Percentiles rank a stretch among this genome's conserved stretches.
Evolutionary conservation across 1,139 yeast species (phyloP).

Genomic region (Sugiyamaella castrensis): DNA sequence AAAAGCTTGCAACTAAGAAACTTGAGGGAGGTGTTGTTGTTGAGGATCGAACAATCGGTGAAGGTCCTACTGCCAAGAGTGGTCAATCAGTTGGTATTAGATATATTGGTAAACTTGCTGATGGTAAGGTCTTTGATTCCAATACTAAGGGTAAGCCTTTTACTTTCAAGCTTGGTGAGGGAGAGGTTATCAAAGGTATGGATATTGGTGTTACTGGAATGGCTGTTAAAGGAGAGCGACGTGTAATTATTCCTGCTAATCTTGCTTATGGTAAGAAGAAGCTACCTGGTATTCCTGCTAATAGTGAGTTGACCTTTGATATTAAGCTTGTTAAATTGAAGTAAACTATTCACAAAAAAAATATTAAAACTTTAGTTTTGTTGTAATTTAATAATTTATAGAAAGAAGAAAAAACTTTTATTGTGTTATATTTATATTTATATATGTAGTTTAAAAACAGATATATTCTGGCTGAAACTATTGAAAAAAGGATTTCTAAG

Average conservation of each 20-base stretch:
- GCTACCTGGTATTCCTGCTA: constrained; percentile 95
- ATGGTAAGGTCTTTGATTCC: constrained; percentile 95
- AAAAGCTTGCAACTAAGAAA: constrained; percentile 58
- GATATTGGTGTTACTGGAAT: constrained; percentile 98
- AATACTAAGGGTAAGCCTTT: constrained; percentile 98
- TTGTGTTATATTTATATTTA: neutral
- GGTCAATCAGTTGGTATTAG: constrained; percentile 94
- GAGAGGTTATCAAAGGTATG: constrained; percentile 98
- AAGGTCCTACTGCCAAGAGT: constrained; percentile 82
- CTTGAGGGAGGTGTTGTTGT: constrained; percentile 89
- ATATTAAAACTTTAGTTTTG: neutral
- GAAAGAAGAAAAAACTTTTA: neutral
- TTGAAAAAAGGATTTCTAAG: too few relatives aligned
- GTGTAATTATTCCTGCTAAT: constrained; percentile 92
- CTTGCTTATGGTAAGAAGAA: constrained; percentile 95
- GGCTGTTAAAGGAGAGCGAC: constrained; percentile 99
- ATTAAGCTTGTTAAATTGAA: constrained; percentile 89
- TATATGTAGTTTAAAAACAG: neutral
- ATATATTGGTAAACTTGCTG: constrained; percentile 95
- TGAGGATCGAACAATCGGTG: constrained; percentile 89
- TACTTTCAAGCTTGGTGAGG: constrained; percentile 84
- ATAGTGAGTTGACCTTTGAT: constrained; percentile 93
- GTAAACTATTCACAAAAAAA: constrained; percentile 41
- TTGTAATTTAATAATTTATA: constrained; percentile 10
- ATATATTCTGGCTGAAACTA: too few relatives aligned